Conservation (phyloP, 495 filamentous ascomycete species). For the Clavariopsis aquatica region DNA sequence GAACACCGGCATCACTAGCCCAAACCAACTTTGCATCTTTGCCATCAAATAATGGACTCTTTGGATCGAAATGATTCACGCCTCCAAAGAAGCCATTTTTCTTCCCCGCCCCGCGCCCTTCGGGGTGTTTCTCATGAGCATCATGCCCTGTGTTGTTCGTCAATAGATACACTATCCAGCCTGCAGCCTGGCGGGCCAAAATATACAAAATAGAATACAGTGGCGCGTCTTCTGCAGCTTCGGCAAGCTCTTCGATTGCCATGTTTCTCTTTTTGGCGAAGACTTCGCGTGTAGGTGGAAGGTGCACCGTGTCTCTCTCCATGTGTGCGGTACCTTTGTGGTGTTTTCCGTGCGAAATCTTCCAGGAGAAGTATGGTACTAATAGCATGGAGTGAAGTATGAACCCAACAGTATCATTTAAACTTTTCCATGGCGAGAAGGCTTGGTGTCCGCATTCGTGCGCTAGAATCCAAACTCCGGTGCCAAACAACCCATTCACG, state of each 20-base stretch:
- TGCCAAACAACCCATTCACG: slow-evolving; percentile 72
- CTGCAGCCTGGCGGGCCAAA: slow-evolving; percentile 77
- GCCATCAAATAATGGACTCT: slow-evolving; percentile 83
- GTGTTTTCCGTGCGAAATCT: slow-evolving; percentile 69
- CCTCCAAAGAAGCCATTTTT: slow-evolving; percentile 68
- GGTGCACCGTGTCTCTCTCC: slow-evolving; percentile 94
- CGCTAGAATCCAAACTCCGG: slow-evolving; percentile 78
- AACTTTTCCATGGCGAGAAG: slow-evolving; percentile 59
- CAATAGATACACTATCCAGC: slow-evolving; percentile 82
- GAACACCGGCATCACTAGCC: slow-evolving; percentile 59
- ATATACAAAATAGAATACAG: slow-evolving; percentile 71
- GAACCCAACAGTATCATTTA: slow-evolving; percentile 69
- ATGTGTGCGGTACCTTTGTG: slow-evolving; percentile 90
- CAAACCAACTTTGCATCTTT: slow-evolving; percentile 71
- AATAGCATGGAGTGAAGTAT: slow-evolving; percentile 62
- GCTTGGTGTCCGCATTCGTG: slow-evolving; percentile 82
- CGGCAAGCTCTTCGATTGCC: slow-evolving; percentile 71
- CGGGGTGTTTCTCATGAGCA: slow-evolving; percentile 71
- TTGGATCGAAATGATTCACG: slow-evolving; percentile 91
- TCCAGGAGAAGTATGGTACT: slow-evolving; percentile 73
- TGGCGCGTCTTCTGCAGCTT: slow-evolving; percentile 91
- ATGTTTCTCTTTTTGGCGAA: slow-evolving; percentile 68
- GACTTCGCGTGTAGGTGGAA: slow-evolving; percentile 77
- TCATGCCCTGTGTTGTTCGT: slow-evolving; percentile 92
- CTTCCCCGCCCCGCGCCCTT: slow-evolving; percentile 75